Conservation (phyloP, 1,284 basidiomycete species). For the Apiotrichum gracile region DNA sequence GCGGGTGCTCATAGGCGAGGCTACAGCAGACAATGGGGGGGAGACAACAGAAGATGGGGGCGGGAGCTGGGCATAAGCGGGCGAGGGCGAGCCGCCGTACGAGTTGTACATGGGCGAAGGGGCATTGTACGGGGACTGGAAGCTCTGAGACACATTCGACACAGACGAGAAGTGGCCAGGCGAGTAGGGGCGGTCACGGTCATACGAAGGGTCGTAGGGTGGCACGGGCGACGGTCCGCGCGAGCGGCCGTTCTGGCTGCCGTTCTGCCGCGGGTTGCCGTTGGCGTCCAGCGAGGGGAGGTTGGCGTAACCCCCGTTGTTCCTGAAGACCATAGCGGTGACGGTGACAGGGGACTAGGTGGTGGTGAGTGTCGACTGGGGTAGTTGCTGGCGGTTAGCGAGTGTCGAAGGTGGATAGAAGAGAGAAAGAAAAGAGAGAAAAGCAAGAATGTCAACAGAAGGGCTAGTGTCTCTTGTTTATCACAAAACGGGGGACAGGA, state of each 20-base stretch:
- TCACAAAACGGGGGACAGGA: too few relatives aligned
- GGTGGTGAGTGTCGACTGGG: too few relatives aligned
- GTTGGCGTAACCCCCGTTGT: not conserved
- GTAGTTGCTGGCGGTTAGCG: not conserved
- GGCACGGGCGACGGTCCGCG: constrained; percentile 9
- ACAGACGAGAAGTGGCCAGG: not conserved
- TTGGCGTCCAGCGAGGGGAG: not conserved
- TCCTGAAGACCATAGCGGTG: not conserved
- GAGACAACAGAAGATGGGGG: not conserved
- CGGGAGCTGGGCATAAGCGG: not conserved
- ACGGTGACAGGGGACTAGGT: not conserved
- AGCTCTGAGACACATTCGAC: not conserved
- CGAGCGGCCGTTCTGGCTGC: constrained; percentile 4
- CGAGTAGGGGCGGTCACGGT: not conserved
- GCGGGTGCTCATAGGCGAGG: not conserved
- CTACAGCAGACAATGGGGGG: not conserved
- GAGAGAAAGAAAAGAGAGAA: too few relatives aligned
- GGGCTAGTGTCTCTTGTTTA: too few relatives aligned
- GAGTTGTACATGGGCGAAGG: not conserved
- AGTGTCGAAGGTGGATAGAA: not conserved
- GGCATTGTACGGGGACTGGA: not conserved
- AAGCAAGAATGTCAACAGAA: too few relatives aligned
- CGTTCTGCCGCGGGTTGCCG: not conserved
- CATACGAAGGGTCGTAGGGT: constrained; percentile 5
- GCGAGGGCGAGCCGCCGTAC: not conserved